Percentiles rank a stretch among this genome's conserved stretches.
Evolutionary conservation across 306 rosid genomes (phyloP).

Genomic region (Vicia sativa): DNA sequence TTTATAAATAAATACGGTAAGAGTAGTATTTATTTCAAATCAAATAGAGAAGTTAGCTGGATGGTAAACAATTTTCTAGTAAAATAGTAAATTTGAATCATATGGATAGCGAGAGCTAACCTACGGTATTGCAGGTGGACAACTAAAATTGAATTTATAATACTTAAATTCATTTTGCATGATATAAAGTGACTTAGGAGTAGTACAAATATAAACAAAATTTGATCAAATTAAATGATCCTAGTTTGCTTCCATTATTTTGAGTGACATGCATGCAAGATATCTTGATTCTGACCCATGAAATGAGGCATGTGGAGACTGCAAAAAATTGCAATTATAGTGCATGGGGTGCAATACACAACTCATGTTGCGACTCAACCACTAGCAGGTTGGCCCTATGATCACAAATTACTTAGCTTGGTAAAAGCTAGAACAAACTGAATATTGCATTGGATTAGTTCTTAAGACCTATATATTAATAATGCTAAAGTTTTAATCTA

Average conservation of each 20-base stretch:
- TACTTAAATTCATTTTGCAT: too few relatives aligned
- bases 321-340: conserved; percentile 43
- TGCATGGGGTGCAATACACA: conserved; percentile 16
- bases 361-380: conserved; percentile 21
- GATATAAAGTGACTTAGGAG: conserved; percentile 34
- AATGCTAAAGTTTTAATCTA: conserved; percentile 26
- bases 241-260: conserved; percentile 31
- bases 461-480: conserved; percentile 10
- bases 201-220: conserved; percentile 2
- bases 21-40: conserved; percentile 24
- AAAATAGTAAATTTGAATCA: conserved; percentile 29
- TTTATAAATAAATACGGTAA: too few relatives aligned
- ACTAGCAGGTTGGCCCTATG: conserved; percentile 32
- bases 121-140: too few relatives aligned
- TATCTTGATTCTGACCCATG: conserved; percentile 29
- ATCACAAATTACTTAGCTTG: conserved; percentile 27
- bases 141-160: too few relatives aligned
- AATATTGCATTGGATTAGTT: conserved; percentile 33
- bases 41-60: conserved; percentile 27
- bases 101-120: too few relatives aligned
- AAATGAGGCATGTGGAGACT: conserved; percentile 48
- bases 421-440: not conserved
- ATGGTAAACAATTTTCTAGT: conserved; percentile 23
- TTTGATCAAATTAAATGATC: conserved; percentile 21
- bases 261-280: conserved; percentile 33